A percentile compares a stretch with the other conserved stretches of the same genome.
These are phyloP conservation scores for Cenococcum geophilum DNA, from an alignment of 495 filamentous ascomycete genomes.

Conservation along the genomic window DNA sequence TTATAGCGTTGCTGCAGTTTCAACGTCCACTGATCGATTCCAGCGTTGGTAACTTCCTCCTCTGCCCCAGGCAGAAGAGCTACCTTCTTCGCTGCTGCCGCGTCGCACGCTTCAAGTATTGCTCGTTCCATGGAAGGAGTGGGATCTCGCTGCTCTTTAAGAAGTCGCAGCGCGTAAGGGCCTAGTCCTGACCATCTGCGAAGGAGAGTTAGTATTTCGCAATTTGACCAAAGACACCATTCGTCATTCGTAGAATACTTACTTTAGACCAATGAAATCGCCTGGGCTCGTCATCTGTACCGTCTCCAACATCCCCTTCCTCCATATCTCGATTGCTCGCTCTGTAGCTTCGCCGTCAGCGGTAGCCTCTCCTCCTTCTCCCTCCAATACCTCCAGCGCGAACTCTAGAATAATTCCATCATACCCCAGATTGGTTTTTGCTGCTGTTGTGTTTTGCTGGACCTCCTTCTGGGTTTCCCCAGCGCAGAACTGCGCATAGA, in stretches of 20 bases:
- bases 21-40: constrained; percentile 82
- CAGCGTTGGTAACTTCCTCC: constrained; percentile 70
- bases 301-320: constrained; percentile 66
- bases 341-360: constrained; percentile 34
- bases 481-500: constrained; percentile 82
- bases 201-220: constrained; percentile 14
- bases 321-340: constrained; percentile 66
- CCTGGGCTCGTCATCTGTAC: constrained; percentile 65
- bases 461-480: constrained; percentile 63
- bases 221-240: not conserved
- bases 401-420: constrained; percentile 73
- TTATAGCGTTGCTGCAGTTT: constrained; percentile 74
- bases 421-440: constrained; percentile 57
- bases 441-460: constrained; percentile 45
- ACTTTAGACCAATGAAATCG: constrained; percentile 86
- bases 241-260: constrained; percentile 28
- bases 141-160: constrained; percentile 44
- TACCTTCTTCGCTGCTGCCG: constrained; percentile 64
- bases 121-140: constrained; percentile 37
- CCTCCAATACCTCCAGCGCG: constrained; percentile 63
- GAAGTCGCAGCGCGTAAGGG: constrained; percentile 55
- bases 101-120: constrained; percentile 69
- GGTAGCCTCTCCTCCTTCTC: constrained; percentile 40
- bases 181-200: constrained; percentile 75
- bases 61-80: constrained; percentile 86